A percentile compares a stretch with the other conserved stretches of the same genome.
Evolutionary conservation across 345 rosid genomes (phyloP).

Genomic region (Camelina laxa): DNA sequence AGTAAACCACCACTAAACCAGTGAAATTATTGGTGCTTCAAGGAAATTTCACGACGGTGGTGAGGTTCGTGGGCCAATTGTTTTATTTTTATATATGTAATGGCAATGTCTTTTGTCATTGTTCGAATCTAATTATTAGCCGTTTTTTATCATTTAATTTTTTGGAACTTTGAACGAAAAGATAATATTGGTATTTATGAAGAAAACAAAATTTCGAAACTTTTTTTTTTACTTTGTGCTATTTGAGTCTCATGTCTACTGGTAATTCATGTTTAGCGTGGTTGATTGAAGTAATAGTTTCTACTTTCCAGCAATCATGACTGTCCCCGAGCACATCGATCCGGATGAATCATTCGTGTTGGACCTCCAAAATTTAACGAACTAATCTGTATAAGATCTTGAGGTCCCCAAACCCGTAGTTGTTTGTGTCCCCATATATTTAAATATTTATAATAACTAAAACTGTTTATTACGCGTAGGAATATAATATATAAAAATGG

Average conservation of each 20-base stretch:
- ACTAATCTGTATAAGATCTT: too few species aligned
- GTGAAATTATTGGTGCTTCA: slow-evolving; percentile 23
- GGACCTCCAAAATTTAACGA: too few species aligned
- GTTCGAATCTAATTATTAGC: slow-evolving; percentile 28
- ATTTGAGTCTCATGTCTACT: slow-evolving; percentile 30
- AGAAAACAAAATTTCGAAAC: not conserved
- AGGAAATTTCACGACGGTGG: slow-evolving; percentile 20
- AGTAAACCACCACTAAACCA: not conserved
- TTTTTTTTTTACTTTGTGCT: not conserved
- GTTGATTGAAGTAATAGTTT: slow-evolving; percentile 47
- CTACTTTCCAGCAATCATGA: not conserved
- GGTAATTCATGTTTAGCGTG: slow-evolving; percentile 34
- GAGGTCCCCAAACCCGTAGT: too few species aligned
- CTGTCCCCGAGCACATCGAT: too few species aligned
- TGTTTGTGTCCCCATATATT: too few species aligned
- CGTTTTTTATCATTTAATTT: slow-evolving; percentile 31
- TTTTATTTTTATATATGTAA: too few species aligned
- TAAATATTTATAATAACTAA: too few species aligned
- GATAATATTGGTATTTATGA: slow-evolving; percentile 5
- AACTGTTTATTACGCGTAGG: too few species aligned
- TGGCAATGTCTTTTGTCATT: slow-evolving; percentile 28
- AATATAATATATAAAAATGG: too few species aligned
- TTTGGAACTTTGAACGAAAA: slow-evolving; percentile 12
- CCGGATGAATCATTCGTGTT: too few species aligned
- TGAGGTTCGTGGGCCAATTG: slow-evolving; percentile 24